Conservation (phyloP, 306 rosid species). For the Cucumis melo region DNA sequence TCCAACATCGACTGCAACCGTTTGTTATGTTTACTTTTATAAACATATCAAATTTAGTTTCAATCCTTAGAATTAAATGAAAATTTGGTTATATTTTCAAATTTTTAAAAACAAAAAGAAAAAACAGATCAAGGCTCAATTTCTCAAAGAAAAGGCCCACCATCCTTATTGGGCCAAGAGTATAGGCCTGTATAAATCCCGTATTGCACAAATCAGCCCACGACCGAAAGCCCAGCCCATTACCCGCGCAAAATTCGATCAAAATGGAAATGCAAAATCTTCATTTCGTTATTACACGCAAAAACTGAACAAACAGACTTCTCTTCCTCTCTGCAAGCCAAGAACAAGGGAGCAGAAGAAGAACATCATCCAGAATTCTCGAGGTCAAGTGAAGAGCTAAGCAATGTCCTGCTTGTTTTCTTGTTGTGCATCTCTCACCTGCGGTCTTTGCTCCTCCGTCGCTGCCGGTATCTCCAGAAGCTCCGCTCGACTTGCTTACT, state of each 20-base stretch:
- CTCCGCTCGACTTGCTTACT: conserved; percentile 85
- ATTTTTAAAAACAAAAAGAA: no score
- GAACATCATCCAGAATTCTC: background rate
- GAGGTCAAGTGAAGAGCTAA: background rate
- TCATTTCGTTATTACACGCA: background rate
- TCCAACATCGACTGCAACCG: no score
- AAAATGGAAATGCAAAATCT: background rate
- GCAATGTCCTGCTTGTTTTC: conserved; percentile 60
- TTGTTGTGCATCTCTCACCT: conserved; percentile 45
- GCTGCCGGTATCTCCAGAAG: conserved; percentile 71
- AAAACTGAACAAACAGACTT: background rate
- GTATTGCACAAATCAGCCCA: background rate
- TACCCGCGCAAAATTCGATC: background rate
- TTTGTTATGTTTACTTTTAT: no score
- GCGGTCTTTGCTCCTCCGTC: conserved; percentile 76
- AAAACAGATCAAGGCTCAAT: background rate
- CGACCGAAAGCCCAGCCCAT: background rate
- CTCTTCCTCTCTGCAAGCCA: background rate
- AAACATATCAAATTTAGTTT: no score
- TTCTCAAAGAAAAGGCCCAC: background rate
- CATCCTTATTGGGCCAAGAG: background rate
- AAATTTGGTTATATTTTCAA: no score
- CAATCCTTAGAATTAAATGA: no score
- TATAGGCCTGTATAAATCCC: background rate
- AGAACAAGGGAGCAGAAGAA: background rate